Evolutionary conservation across 2,329 filamentous ascomycete species (phyloP).

Genomic region (Alternaria longipes): DNA sequence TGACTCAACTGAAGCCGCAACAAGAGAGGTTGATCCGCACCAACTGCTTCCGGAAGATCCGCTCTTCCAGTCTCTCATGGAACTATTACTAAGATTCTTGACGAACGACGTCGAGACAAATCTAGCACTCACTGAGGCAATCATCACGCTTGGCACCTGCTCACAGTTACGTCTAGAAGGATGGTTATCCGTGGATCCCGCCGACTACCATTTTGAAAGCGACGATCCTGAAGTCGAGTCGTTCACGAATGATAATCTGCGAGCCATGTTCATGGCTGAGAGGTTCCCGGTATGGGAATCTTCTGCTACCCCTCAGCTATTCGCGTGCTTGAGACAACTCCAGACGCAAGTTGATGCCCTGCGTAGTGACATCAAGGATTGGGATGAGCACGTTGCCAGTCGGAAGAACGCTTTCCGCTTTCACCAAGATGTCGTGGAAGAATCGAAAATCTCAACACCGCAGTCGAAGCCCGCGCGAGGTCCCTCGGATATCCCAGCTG

Average conservation of each 20-base stretch:
- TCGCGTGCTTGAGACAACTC: constrained; percentile 55
- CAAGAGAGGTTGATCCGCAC: constrained; percentile 70
- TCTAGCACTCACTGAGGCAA: constrained; percentile 81
- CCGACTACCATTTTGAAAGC: constrained; percentile 49
- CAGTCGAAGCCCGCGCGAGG: constrained; percentile 36
- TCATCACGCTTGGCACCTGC: constrained; percentile 84
- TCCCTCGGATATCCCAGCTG: constrained; percentile 38
- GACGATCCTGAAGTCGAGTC: constrained; percentile 31
- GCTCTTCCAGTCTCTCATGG: constrained; percentile 62
- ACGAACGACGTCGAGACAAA: constrained; percentile 93
- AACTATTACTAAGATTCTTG: constrained; percentile 80
- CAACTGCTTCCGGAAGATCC: constrained; percentile 68
- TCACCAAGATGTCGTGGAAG: constrained; percentile 56
- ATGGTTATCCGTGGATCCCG: constrained; percentile 83
- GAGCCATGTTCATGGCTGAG: constrained; percentile 48
- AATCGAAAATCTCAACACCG: constrained; percentile 44
- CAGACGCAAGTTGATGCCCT: constrained; percentile 55
- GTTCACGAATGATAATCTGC: constrained; percentile 42
- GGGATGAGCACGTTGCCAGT: constrained; percentile 59
- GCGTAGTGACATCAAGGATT: constrained; percentile 55
- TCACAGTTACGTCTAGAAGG: constrained; percentile 85
- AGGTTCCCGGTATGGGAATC: constrained; percentile 49
- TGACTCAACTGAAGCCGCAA: constrained; percentile 54
- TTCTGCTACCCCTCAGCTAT: constrained; percentile 51
- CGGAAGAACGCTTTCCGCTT: constrained; percentile 61